Evolutionary conservation across 2,329 filamentous ascomycete genomes (phyloP).

Genomic region (Hypoxylon sp.): DNA sequence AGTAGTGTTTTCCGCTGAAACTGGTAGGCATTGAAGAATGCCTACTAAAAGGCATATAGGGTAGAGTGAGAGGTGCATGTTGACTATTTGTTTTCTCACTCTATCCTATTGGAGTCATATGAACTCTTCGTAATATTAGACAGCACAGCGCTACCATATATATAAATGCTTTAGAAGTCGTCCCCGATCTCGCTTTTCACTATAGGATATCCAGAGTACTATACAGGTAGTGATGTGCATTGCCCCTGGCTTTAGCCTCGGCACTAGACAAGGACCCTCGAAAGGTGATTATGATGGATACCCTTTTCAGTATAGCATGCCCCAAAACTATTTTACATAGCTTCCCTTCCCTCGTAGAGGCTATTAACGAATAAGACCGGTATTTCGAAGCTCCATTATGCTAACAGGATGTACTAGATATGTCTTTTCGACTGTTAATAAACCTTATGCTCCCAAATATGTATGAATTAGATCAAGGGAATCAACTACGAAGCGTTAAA

Average conservation of each 20-base stretch:
- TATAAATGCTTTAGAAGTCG: neutral
- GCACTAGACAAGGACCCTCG: slow-evolving; percentile 21
- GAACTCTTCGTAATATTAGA: neutral
- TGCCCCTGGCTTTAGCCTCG: neutral
- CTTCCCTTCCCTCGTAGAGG: neutral
- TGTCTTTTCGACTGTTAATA: no score
- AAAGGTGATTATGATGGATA: neutral
- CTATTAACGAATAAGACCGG: no score
- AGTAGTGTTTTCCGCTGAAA: slow-evolving; percentile 31
- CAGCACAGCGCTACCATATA: slow-evolving; percentile 13
- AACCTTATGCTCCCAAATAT: no score
- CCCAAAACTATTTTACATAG: neutral
- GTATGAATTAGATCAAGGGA: no score
- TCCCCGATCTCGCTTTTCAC: slow-evolving; percentile 27
- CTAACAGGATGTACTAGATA: neutral
- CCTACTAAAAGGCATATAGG: slow-evolving; percentile 6
- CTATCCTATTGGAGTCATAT: neutral
- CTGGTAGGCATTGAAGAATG: slow-evolving; percentile 17
- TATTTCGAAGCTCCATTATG: no score
- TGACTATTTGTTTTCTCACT: slow-evolving; percentile 3
- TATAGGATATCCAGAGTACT: neutral
- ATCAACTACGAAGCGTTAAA: neutral
- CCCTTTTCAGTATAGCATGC: neutral
- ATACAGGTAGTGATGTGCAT: slow-evolving; percentile 6
- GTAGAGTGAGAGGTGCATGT: slow-evolving; percentile 21